A percentile compares a stretch with the other conserved stretches of the same genome.
These are phyloP conservation scores for Bisporella sp. DNA, from an alignment of 2,329 filamentous ascomycete genomes.

Conservation along the genomic window DNA sequence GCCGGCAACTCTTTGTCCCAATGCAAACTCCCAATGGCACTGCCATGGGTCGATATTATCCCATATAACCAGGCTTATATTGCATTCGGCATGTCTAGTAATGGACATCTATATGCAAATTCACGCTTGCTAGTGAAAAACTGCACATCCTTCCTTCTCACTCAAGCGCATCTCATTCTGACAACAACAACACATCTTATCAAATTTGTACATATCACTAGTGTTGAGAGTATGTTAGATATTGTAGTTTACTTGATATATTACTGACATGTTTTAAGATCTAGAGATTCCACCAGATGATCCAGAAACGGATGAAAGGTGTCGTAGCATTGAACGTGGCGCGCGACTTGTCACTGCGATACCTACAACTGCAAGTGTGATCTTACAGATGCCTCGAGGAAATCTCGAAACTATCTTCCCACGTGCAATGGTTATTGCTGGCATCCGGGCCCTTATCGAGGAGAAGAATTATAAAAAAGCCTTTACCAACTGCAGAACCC, in stretches of 20 bases:
- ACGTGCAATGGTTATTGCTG: conserved; percentile 83
- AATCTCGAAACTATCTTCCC: conserved; percentile 95
- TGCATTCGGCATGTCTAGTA: conserved; percentile 58
- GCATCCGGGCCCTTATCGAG: conserved; percentile 76
- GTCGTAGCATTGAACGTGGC: conserved; percentile 84
- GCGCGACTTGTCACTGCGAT: conserved; percentile 82
- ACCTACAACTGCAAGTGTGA: conserved; percentile 76
- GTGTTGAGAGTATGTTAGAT: conserved; percentile 48
- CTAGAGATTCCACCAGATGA: conserved; percentile 82
- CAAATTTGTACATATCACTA: conserved; percentile 82
- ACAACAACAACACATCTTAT: conserved; percentile 89
- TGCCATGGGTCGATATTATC: conserved; percentile 29
- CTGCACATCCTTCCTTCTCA: conserved; percentile 85
- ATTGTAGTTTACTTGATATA: neutral
- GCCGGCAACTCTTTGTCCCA: conserved; percentile 18
- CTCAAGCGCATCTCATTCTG: conserved; percentile 76
- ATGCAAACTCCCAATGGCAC: conserved; percentile 23
- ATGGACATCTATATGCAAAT: conserved; percentile 74
- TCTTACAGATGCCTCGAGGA: conserved; percentile 91
- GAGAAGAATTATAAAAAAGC: conserved; percentile 75
- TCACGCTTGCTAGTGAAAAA: conserved; percentile 70
- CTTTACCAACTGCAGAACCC: conserved; percentile 81
- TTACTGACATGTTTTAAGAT: conserved; percentile 38
- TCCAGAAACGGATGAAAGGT: conserved; percentile 86
- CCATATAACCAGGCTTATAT: conserved; percentile 17